Evolutionary conservation across 805 yeast species (phyloP).

Genomic region (Candida ponderosae): DNA sequence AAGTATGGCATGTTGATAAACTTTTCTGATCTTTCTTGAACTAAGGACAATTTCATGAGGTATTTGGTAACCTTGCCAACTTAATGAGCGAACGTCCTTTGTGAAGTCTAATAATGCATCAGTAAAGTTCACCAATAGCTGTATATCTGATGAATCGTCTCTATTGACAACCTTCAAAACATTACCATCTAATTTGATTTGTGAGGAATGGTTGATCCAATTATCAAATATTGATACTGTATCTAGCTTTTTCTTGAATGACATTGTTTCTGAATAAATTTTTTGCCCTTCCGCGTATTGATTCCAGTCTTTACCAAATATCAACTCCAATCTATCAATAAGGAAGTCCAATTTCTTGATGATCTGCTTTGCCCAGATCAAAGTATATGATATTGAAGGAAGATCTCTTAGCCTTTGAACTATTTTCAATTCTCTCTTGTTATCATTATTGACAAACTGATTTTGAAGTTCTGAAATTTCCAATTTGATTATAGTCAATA

Average conservation of each 20-base stretch:
- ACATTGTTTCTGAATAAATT: slow-evolving; percentile 41
- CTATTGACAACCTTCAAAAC: slow-evolving; percentile 30
- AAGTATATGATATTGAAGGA: slow-evolving; percentile 36
- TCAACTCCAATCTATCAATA: slow-evolving; percentile 35
- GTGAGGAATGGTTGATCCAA: slow-evolving; percentile 38
- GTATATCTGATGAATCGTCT: slow-evolving; percentile 16
- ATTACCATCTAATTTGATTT: slow-evolving; percentile 21
- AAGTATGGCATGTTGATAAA: slow-evolving; percentile 51
- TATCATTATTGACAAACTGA: slow-evolving; percentile 27
- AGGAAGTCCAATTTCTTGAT: slow-evolving; percentile 34
- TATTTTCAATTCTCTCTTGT: slow-evolving; percentile 26
- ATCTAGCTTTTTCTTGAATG: slow-evolving; percentile 39
- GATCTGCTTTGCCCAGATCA: slow-evolving; percentile 49
- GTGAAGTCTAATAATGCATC: slow-evolving; percentile 30
- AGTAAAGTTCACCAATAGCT: slow-evolving; percentile 46
- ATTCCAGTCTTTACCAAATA: slow-evolving; percentile 57
- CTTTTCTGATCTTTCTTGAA: slow-evolving; percentile 39
- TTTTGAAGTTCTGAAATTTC: slow-evolving; percentile 38
- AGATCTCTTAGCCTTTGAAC: slow-evolving; percentile 35
- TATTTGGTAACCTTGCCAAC: slow-evolving; percentile 42
- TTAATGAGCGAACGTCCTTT: slow-evolving; percentile 47
- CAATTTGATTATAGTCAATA: slow-evolving; percentile 38
- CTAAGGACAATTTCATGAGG: slow-evolving; percentile 44
- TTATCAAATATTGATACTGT: slow-evolving; percentile 29
- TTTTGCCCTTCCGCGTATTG: slow-evolving; percentile 59